These are phyloP conservation scores for Annona cherimola DNA, from an alignment of 164 flowering plant genomes.

Conservation along the genomic window DNA sequence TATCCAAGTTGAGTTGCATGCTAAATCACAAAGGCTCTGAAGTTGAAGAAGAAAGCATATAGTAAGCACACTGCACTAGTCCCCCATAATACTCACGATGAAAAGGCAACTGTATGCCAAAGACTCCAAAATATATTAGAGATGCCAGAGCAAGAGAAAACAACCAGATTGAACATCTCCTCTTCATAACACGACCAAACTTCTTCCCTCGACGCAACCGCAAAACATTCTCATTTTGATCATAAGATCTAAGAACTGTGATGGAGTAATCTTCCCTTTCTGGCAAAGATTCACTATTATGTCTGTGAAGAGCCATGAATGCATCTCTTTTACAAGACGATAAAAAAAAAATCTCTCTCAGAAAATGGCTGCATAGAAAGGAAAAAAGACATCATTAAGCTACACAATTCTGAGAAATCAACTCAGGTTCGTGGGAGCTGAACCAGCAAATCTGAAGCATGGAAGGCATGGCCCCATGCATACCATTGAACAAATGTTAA, in stretches of 20 bases:
- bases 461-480: too few relatives aligned
- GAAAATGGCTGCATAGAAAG: neutral
- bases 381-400: too few relatives aligned
- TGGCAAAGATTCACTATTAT: conserved; percentile 28
- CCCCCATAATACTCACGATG: conserved; percentile 38
- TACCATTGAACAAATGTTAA: too few relatives aligned
- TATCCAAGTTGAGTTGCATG: neutral
- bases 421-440: too few relatives aligned
- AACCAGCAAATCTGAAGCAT: too few relatives aligned
- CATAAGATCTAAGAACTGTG: conserved; percentile 16
- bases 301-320: conserved; percentile 31
- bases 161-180: conserved; percentile 37
- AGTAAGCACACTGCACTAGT: neutral
- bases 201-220: conserved; percentile 50
- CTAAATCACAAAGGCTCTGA: neutral
- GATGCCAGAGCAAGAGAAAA: conserved; percentile 35
- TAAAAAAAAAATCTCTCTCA: neutral
- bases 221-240: conserved; percentile 23
- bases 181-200: conserved; percentile 36
- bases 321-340: conserved; percentile 14
- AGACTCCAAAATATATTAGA: conserved; percentile 29
- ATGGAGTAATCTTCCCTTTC: conserved; percentile 35
- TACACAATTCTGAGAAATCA: too few relatives aligned
- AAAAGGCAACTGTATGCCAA: conserved; percentile 38
- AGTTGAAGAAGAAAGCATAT: neutral